phyloP scores from a whole-genome alignment of 345 rosid genomes.

The Physaria fendleri region DNA sequence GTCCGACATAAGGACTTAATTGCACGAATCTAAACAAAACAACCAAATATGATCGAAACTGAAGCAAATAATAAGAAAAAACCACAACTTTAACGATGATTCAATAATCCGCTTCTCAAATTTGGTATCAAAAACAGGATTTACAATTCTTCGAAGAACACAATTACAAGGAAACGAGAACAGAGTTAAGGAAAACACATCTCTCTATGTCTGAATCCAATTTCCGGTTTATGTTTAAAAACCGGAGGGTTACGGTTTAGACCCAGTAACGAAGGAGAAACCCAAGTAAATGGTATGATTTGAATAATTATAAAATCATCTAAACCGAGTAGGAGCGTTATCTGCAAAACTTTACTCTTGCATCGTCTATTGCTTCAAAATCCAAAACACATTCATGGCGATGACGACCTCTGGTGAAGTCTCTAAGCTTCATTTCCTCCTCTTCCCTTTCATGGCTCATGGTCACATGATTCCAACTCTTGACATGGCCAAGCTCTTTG shows the following conservation, averaged over 20 bases:
- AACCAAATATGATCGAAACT: no score
- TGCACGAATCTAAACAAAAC: not conserved
- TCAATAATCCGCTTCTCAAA: not conserved
- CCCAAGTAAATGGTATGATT: not conserved
- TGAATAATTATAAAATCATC: no score
- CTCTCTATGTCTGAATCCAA: not conserved
- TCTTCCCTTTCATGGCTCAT: conserved; percentile 52
- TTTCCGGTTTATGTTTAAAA: not conserved
- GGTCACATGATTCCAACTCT: conserved; percentile 50
- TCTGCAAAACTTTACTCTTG: not conserved
- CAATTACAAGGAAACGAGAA: not conserved
- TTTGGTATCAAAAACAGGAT: not conserved
- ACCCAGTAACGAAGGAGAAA: not conserved
- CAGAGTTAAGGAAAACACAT: not conserved
- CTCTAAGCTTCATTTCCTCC: conserved; percentile 31
- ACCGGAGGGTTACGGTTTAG: conserved; percentile 5
- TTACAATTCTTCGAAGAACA: not conserved
- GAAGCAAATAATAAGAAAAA: not conserved
- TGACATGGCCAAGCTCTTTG: no score
- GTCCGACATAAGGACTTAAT: conserved; percentile 13
- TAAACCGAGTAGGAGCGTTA: no score
- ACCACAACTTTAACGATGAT: not conserved
- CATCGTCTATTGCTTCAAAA: not conserved
- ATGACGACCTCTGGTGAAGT: conserved; percentile 17
- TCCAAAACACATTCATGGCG: not conserved